Base-by-base conservation (phyloP, 2,329 filamentous ascomycete species). In the Pestalotiopsis sp. region DNA sequence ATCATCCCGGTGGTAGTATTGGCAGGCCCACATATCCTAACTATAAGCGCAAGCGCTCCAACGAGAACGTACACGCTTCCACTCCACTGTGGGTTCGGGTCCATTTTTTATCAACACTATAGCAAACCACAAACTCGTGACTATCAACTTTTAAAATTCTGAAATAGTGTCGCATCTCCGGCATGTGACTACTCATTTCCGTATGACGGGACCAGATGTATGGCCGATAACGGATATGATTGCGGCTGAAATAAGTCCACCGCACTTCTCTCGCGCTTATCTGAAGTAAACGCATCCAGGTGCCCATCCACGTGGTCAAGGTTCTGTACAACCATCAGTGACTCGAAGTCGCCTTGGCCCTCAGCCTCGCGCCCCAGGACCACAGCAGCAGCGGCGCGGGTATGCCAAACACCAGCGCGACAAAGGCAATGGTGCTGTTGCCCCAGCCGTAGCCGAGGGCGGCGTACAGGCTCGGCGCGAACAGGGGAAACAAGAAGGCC, bases 401-500 rank as follows among this genome's bases (percentile, higher is more conserved):
- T 76, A 78, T 81, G 7, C 75, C 79, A 52, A 80, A 75, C 3
- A 70, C 83, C 4, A 90, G 73, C 0, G 77, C 78, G 5, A 81
- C 67, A 38, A 80, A 78, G 0, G 82, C 85, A 57, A 87, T 73
- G n/a, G 83, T 65, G 1, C 77, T 82, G 63, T 81, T 82, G 1
- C 82, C 82, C 77, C 77, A 80, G 1, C 82, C 83, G 56, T 83
- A 83, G 2, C 81, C 82, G 7, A 85, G 75, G 1, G 57, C 66
- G 0, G 71, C 45, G 45, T 82, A 83, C 73, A 83, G 77, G 12
- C 70, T 76, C 0, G 84, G 83, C 0, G 83, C 83, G 69, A 87
- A 86, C 0, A 87, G 70, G 0, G 86, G 85, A 59, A 87, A 87
- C 11, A 81, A 70, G 70, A 86, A 86, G 0, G 83, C 85, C 2